Conservation (phyloP, 129 eudicot species). For the Mikania micrantha region DNA sequence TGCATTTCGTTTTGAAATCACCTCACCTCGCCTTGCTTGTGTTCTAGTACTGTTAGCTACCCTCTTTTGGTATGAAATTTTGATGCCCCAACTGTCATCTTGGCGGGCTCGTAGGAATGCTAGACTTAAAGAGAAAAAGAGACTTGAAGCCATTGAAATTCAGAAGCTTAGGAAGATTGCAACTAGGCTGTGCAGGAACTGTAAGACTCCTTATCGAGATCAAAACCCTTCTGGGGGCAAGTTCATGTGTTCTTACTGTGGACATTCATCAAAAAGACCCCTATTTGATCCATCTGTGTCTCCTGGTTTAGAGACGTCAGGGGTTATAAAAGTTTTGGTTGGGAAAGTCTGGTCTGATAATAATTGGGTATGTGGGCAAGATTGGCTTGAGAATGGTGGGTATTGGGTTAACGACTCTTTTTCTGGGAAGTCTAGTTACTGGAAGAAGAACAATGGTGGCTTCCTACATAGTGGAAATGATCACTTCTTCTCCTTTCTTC, state of each 20-base stretch:
- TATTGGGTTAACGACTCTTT: slow-evolving; percentile 58
- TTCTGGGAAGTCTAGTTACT: slow-evolving; percentile 40
- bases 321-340: slow-evolving; percentile 70
- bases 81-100: slow-evolving; percentile 81
- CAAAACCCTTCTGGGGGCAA: slow-evolving; percentile 88
- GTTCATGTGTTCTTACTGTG: slow-evolving; percentile 88
- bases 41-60: slow-evolving; percentile 77
- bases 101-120: slow-evolving; percentile 82
- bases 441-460: slow-evolving; percentile 39
- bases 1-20: slow-evolving; percentile 79
- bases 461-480: slow-evolving; percentile 31
- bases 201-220: slow-evolving; percentile 77
- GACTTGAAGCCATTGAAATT: slow-evolving; percentile 78
- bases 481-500: slow-evolving; percentile 50
- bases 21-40: slow-evolving; percentile 83
- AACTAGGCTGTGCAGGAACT: slow-evolving; percentile 77
- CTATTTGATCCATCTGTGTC: slow-evolving; percentile 66
- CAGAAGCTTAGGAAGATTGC: slow-evolving; percentile 84
- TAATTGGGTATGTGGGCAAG: slow-evolving; percentile 78
- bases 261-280: slow-evolving; percentile 79
- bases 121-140: slow-evolving; percentile 70
- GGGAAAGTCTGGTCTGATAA: slow-evolving; percentile 77
- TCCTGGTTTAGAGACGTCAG: slow-evolving; percentile 56
- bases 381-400: slow-evolving; percentile 68
- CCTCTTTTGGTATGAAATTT: slow-evolving; percentile 79